Evolutionary conservation across 345 rosid genomes (phyloP).

Genomic region (Ailanthus altissimus): DNA sequence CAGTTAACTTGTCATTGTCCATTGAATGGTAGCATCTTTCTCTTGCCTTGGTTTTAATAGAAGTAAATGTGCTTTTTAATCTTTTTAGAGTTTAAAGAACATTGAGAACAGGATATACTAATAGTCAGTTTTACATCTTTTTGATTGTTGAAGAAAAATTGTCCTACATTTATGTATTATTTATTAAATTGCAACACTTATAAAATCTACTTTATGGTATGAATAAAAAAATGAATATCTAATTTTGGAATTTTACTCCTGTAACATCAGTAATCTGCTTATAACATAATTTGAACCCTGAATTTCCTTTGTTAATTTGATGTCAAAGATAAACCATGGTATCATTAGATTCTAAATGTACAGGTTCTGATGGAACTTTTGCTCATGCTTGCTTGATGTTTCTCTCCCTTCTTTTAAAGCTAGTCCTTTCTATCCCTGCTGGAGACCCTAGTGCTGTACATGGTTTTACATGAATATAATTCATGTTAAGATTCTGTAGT

Average conservation of each 20-base stretch:
- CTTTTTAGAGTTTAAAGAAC: too few relatives aligned
- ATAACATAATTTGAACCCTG: not conserved
- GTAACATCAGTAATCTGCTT: not conserved
- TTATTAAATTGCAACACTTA: not conserved
- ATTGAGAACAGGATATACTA: not conserved
- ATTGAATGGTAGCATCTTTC: not conserved
- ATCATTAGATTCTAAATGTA: not conserved
- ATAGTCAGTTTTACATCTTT: not conserved
- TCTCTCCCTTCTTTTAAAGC: not conserved
- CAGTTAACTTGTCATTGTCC: not conserved
- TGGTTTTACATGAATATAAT: not conserved
- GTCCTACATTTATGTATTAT: not conserved
- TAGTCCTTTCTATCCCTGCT: not conserved
- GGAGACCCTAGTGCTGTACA: not conserved
- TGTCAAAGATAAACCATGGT: not conserved
- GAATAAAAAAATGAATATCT: not conserved
- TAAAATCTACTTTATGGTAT: not conserved
- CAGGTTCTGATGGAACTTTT: not conserved
- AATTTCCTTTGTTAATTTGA: not conserved
- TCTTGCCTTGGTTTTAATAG: not conserved
- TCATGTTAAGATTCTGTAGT: not conserved
- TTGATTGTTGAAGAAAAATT: not conserved
- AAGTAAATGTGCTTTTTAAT: not conserved
- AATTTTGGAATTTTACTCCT: not conserved
- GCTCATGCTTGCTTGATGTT: not conserved